These are phyloP conservation scores for Alternaria viburni DNA, from an alignment of 2,329 filamentous ascomycete species.

Conservation along the genomic window DNA sequence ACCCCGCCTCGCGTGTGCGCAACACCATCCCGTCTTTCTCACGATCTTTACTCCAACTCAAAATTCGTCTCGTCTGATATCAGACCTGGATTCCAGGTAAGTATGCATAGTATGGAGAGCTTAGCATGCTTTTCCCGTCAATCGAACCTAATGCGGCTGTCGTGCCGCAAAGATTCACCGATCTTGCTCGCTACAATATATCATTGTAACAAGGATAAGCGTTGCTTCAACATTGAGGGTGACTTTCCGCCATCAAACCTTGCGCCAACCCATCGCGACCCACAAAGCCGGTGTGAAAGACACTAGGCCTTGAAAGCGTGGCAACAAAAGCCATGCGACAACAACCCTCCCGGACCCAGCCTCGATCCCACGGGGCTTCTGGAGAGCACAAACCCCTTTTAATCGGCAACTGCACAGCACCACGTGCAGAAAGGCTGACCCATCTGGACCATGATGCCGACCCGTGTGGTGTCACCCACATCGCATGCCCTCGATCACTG, in stretches of 20 bases:
- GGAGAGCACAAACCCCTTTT: slow-evolving; percentile 15
- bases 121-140: slow-evolving; percentile 9
- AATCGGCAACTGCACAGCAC: not conserved
- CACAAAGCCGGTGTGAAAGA: not conserved
- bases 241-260: slow-evolving; percentile 11
- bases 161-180: slow-evolving; percentile 6
- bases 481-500: not conserved
- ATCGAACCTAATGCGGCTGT: not conserved
- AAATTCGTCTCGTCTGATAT: not conserved
- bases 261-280: slow-evolving; percentile 7
- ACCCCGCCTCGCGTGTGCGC: slow-evolving; percentile 35
- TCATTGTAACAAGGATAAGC: slow-evolving; percentile 2
- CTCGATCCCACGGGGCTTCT: slow-evolving; percentile 8
- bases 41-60: not conserved
- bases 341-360: not conserved
- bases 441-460: not conserved
- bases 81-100: not conserved
- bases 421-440: not conserved
- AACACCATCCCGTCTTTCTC: slow-evolving; percentile 3
- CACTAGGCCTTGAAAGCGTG: slow-evolving; percentile 2
- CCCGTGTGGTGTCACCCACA: not conserved
- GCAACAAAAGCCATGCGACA: slow-evolving; percentile 16
- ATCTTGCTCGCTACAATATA: not conserved
- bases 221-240: slow-evolving; percentile 5
- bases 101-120: slow-evolving; percentile 9